Evolutionary conservation across 2,329 filamentous ascomycete species (phyloP).

Genomic region (Colletotrichum sp.): DNA sequence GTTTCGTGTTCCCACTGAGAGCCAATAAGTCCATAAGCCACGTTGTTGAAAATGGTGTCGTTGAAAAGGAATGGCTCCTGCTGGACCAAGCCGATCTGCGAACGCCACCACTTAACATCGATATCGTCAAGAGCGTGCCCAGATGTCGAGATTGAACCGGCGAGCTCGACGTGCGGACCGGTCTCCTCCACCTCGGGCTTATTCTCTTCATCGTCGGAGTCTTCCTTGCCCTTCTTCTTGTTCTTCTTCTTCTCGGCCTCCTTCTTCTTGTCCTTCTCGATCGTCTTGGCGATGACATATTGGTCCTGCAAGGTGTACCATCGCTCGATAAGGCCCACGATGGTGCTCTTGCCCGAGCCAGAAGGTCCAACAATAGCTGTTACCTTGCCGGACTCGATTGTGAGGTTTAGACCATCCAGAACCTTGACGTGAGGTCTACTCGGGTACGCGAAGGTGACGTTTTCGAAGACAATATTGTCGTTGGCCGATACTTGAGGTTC

Average conservation of each 20-base stretch:
- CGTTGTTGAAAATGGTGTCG: slow-evolving; percentile 66
- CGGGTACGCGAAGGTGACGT: slow-evolving; percentile 77
- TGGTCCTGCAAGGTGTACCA: slow-evolving; percentile 70
- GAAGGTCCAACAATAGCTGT: slow-evolving; percentile 78
- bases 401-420: slow-evolving; percentile 61
- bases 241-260: slow-evolving; percentile 41
- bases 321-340: slow-evolving; percentile 71
- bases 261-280: slow-evolving; percentile 51
- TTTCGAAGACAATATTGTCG: slow-evolving; percentile 55
- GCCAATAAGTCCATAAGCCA: slow-evolving; percentile 61
- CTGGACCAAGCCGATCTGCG: slow-evolving; percentile 68
- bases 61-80: slow-evolving; percentile 74
- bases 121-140: slow-evolving; percentile 59
- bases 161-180: slow-evolving; percentile 49
- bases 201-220: slow-evolving; percentile 27
- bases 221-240: slow-evolving; percentile 32
- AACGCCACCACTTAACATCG: slow-evolving; percentile 67
- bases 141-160: slow-evolving; percentile 58
- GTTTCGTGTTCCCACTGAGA: slow-evolving; percentile 56
- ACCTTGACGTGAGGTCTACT: slow-evolving; percentile 67
- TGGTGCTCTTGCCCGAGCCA: slow-evolving; percentile 76
- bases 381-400: slow-evolving; percentile 66
- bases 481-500: slow-evolving; percentile 40
- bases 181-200: slow-evolving; percentile 31
- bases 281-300: slow-evolving; percentile 52